These are phyloP conservation scores for Saksenaea oblongispora DNA, from an alignment of 371 early-diverging fungal genomes.

Conservation along the genomic window DNA sequence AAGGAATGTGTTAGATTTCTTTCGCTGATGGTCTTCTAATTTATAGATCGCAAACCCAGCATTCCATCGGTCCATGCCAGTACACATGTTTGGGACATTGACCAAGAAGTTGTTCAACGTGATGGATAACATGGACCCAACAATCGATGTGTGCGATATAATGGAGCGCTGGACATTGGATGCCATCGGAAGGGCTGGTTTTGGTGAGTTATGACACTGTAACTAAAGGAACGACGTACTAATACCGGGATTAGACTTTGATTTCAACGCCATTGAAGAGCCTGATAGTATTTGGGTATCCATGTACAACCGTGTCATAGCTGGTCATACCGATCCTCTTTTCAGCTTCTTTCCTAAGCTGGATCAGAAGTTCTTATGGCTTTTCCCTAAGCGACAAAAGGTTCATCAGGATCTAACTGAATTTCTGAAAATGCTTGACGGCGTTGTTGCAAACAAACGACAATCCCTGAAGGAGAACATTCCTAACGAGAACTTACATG, in stretches of 20 bases:
- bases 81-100: constrained; percentile 4
- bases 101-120: background rate
- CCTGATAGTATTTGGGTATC: constrained; percentile 18
- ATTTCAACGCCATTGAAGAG: constrained; percentile 17
- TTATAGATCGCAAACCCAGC: constrained; percentile 14
- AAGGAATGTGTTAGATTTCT: background rate
- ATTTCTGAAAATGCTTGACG: constrained; percentile 35
- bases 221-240: too few species aligned
- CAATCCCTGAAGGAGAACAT: constrained; percentile 15
- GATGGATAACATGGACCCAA: background rate
- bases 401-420: constrained; percentile 31
- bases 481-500: constrained; percentile 11
- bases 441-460: constrained; percentile 37
- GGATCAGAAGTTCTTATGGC: constrained; percentile 23
- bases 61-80: constrained; percentile 12
- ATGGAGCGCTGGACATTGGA: constrained; percentile 15
- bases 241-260: constrained; percentile 12
- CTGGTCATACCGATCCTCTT: constrained; percentile 24
- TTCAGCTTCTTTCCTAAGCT: constrained; percentile 49
- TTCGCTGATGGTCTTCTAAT: too few species aligned
- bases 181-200: constrained; percentile 14
- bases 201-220: background rate
- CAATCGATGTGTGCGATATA: background rate
- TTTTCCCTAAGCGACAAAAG: constrained; percentile 32
- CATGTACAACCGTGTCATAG: constrained; percentile 10